Evolutionary conservation across 345 rosid species (phyloP).

Genomic region (Citropsis articulata): DNA sequence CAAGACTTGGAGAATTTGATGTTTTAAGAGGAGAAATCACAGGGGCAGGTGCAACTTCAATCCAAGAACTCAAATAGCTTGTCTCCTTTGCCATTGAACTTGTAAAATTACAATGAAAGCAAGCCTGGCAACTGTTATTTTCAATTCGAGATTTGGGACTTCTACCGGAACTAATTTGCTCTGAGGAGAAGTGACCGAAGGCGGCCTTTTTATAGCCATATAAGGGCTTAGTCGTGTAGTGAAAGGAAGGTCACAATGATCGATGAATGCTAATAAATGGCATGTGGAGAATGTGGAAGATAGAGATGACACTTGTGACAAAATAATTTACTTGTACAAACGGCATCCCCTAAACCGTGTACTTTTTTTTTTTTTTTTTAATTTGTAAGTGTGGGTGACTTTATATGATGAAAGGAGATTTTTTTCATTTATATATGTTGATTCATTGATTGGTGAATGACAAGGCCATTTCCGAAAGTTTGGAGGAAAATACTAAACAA

Average conservation of each 20-base stretch:
- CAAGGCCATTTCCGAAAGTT: no score
- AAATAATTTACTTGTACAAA: not conserved
- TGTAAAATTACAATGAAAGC: not conserved
- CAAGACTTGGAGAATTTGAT: constrained; percentile 29
- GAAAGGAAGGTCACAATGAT: not conserved
- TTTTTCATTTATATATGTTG: no score
- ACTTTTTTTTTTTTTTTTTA: not conserved
- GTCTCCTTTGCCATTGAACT: constrained; percentile 30
- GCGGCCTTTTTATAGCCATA: not conserved
- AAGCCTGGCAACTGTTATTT: no score
- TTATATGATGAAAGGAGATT: not conserved
- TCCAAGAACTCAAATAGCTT: constrained; percentile 26
- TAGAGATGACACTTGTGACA: not conserved
- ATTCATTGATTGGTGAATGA: no score
- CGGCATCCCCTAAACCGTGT: not conserved
- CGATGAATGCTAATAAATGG: not conserved
- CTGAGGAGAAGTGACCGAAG: no score
- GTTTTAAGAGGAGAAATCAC: constrained; percentile 26
- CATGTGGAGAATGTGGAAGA: constrained; percentile 14
- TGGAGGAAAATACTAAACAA: no score
- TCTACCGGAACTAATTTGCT: no score
- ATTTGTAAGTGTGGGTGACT: not conserved
- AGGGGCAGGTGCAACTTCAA: constrained; percentile 39
- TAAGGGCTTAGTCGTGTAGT: not conserved
- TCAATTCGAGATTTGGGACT: no score